These are phyloP conservation scores for Globisporangium sylvaticum DNA, from an alignment of 352 stramenopile genomes.

Conservation along the genomic window DNA sequence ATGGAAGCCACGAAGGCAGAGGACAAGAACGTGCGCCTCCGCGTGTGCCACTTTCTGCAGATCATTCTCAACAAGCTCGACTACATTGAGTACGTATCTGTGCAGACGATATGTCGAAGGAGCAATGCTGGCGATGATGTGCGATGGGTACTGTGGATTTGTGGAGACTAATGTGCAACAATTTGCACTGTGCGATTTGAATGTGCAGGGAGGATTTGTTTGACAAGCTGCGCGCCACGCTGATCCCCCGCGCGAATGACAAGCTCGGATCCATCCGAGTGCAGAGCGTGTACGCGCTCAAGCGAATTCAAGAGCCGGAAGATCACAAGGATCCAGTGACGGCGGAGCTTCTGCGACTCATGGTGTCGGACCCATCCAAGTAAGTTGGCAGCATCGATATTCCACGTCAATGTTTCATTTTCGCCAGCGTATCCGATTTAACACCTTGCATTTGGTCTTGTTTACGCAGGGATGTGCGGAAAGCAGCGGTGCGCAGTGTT, in stretches of 20 bases:
- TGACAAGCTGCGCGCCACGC: conserved; percentile 28
- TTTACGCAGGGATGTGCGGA: conserved; percentile 55
- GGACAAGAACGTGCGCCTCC: conserved; percentile 50
- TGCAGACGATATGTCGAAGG: not conserved
- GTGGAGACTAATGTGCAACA: not conserved
- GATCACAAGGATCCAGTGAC: conserved; percentile 40
- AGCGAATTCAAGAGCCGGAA: conserved; percentile 47
- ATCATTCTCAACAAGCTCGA: conserved; percentile 52
- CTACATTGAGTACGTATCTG: conserved; percentile 43
- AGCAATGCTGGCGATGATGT: not conserved
- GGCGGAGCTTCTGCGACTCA: conserved; percentile 44
- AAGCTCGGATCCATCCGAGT: conserved; percentile 59
- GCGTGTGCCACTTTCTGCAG: conserved; percentile 61
- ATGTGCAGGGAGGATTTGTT: conserved; percentile 32
- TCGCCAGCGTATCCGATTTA: not conserved
- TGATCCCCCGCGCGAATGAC: conserved; percentile 56
- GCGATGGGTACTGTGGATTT: not conserved
- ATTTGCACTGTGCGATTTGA: not conserved
- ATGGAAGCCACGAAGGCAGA: conserved; percentile 54
- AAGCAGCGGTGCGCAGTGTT: conserved; percentile 56
- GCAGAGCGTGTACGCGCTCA: conserved; percentile 57
- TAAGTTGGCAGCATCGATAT: conserved; percentile 22
- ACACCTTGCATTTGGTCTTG: not conserved
- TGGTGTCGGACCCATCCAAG: conserved; percentile 72
- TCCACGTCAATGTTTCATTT: not conserved